A percentile compares a stretch with the other conserved stretches of the same genome.
These are phyloP conservation scores for Dothideomycetes sp. DNA, from an alignment of 2,329 filamentous ascomycete species.

Conservation along the genomic window DNA sequence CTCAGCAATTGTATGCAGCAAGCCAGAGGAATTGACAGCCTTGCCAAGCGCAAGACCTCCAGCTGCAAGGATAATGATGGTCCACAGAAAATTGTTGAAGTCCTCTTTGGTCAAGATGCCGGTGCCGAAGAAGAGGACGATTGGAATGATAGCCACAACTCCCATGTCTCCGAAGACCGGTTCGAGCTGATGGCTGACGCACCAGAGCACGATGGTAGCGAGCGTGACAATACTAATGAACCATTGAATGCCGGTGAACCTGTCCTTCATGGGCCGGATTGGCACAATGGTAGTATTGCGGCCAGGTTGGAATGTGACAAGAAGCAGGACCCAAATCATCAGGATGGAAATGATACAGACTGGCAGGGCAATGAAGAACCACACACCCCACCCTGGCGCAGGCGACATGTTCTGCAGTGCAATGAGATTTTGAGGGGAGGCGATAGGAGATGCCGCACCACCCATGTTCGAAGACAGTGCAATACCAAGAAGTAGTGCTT, in stretches of 20 bases:
- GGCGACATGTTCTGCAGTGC: constrained; percentile 93
- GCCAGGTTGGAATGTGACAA: constrained; percentile 76
- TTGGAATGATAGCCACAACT: constrained; percentile 90
- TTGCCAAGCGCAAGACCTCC: constrained; percentile 88
- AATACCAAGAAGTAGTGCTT: constrained; percentile 89
- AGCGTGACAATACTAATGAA: constrained; percentile 82
- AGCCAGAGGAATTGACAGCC: constrained; percentile 83
- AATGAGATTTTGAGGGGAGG: constrained; percentile 94
- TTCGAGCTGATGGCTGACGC: constrained; percentile 80
- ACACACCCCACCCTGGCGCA: constrained; percentile 81
- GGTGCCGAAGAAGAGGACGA: constrained; percentile 91
- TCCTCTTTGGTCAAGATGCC: constrained; percentile 97
- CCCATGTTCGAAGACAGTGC: constrained; percentile 92
- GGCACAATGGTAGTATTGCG: constrained; percentile 81
- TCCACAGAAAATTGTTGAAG: constrained; percentile 99
- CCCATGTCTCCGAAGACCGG: constrained; percentile 92
- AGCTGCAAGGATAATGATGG: constrained; percentile 95
- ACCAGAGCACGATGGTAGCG: constrained; percentile 82
- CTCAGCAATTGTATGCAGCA: constrained; percentile 77
- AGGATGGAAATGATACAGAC: constrained; percentile 83
- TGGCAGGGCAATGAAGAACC: constrained; percentile 93
- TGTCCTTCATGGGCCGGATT: constrained; percentile 80
- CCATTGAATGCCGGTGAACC: constrained; percentile 80
- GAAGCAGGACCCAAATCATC: constrained; percentile 77
- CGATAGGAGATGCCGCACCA: constrained; percentile 91